A percentile compares a stretch with the other conserved stretches of the same genome.
Evolutionary conservation across 192 early-diverging fungal genomes (phyloP).

Genomic region (Lunasporangiospora selenospora): DNA sequence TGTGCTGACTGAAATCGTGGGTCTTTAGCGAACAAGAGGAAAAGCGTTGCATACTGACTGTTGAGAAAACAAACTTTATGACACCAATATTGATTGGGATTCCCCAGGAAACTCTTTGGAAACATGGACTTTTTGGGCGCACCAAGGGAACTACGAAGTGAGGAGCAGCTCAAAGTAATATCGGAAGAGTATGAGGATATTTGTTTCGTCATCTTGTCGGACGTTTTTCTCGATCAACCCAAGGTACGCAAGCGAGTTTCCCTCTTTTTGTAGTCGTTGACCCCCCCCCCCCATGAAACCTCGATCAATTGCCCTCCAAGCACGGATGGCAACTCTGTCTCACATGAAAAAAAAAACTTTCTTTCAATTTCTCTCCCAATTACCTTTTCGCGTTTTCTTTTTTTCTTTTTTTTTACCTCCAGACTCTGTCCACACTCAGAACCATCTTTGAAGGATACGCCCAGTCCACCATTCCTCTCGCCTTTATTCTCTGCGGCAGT

Average conservation of each 20-base stretch:
- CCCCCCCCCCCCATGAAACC: too few relatives aligned
- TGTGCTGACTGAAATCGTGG: neutral
- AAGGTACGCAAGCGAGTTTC: conserved; percentile 64
- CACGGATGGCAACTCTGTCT: too few relatives aligned
- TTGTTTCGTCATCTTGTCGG: conserved; percentile 82
- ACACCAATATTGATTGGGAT: too few relatives aligned
- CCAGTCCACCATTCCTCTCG: conserved; percentile 68
- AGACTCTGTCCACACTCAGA: conserved; percentile 76
- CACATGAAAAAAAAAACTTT: too few relatives aligned
- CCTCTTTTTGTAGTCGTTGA: too few relatives aligned
- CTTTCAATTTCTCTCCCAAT: too few relatives aligned
- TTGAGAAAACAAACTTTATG: too few relatives aligned
- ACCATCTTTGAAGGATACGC: conserved; percentile 80
- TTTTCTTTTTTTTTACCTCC: neutral
- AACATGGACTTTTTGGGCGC: conserved; percentile 65
- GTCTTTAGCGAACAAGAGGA: too few relatives aligned
- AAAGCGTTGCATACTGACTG: too few relatives aligned
- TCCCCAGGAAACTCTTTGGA: conserved; percentile 58
- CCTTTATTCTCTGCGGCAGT: conserved; percentile 89
- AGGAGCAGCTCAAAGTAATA: conserved; percentile 55
- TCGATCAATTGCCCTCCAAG: too few relatives aligned
- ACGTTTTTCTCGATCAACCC: conserved; percentile 88
- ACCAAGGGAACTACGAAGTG: conserved; percentile 56
- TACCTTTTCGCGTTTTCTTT: too few relatives aligned
- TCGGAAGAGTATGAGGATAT: conserved; percentile 55